Percentiles rank a stretch among this genome's conserved stretches.
Evolutionary conservation across 441 rosid species (phyloP).

Genomic region (Gossypium lobatum): DNA sequence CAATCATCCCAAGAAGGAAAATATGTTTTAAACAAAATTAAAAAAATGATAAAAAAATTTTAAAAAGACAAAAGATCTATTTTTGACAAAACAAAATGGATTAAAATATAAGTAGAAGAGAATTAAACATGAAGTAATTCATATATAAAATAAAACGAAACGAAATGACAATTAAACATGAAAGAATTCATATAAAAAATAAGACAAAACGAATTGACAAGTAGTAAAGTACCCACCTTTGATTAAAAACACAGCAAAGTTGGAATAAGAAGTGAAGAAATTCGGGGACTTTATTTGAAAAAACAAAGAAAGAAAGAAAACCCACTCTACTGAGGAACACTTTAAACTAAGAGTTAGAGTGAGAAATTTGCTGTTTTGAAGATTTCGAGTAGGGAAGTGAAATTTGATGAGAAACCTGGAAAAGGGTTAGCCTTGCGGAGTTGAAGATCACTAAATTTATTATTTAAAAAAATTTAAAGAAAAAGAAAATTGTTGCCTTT

Average conservation of each 20-base stretch:
- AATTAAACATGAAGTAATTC: too few relatives aligned
- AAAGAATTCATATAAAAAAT: not conserved
- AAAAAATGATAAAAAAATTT: not conserved
- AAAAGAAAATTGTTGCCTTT: not conserved
- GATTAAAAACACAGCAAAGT: not conserved
- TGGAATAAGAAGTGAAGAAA: not conserved
- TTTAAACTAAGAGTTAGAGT: not conserved
- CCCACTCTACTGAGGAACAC: not conserved
- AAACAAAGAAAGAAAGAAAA: not conserved
- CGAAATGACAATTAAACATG: not conserved
- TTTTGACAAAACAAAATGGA: not conserved
- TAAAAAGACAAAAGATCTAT: not conserved
- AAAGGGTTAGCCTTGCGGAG: not conserved
- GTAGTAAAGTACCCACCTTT: slow-evolving; percentile 10
- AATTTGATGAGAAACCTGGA: not conserved
- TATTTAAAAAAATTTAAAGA: not conserved
- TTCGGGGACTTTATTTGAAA: not conserved
- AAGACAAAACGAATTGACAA: not conserved
- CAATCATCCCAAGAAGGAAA: not conserved
- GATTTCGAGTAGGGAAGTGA: not conserved
- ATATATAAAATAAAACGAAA: too few relatives aligned
- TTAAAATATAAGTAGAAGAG: too few relatives aligned
- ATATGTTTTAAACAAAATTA: not conserved
- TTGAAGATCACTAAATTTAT: not conserved
- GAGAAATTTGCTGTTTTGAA: not conserved